Evolutionary conservation across 306 rosid genomes (phyloP).

Genomic region (Sindora glabra): DNA sequence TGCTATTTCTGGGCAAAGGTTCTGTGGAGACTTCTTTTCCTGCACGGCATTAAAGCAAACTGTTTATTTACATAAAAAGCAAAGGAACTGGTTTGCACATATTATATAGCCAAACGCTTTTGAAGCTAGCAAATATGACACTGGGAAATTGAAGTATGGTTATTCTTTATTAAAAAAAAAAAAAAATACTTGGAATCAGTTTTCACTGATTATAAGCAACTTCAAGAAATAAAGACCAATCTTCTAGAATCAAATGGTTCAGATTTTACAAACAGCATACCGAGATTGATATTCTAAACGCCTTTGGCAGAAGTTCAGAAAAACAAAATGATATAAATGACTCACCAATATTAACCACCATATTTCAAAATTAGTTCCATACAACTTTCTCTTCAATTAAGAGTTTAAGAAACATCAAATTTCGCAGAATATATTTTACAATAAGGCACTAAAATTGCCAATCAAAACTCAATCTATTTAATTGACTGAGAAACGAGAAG

Average conservation of each 20-base stretch:
- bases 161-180: too few relatives aligned
- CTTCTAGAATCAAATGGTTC: neutral
- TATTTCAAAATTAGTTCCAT: neutral
- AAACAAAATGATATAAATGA: neutral
- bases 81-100: neutral
- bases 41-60: conserved; percentile 16
- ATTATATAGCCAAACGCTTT: neutral
- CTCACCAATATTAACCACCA: neutral
- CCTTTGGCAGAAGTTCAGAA: neutral
- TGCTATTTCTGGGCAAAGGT: conserved; percentile 65
- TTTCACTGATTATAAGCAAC: neutral
- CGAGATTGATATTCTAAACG: neutral
- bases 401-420: neutral
- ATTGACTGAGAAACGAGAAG: neutral
- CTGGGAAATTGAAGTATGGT: neutral
- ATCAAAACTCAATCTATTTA: too few relatives aligned
- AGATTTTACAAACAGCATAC: neutral
- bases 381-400: neutral
- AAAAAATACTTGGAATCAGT: neutral
- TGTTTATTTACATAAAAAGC: neutral
- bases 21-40: conserved; percentile 59
- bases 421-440: neutral
- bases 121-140: neutral
- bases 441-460: too few relatives aligned
- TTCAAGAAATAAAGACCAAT: neutral